Evolutionary conservation across 805 yeast genomes (phyloP).

Genomic region (Trichomonascus vanleenenianus): DNA sequence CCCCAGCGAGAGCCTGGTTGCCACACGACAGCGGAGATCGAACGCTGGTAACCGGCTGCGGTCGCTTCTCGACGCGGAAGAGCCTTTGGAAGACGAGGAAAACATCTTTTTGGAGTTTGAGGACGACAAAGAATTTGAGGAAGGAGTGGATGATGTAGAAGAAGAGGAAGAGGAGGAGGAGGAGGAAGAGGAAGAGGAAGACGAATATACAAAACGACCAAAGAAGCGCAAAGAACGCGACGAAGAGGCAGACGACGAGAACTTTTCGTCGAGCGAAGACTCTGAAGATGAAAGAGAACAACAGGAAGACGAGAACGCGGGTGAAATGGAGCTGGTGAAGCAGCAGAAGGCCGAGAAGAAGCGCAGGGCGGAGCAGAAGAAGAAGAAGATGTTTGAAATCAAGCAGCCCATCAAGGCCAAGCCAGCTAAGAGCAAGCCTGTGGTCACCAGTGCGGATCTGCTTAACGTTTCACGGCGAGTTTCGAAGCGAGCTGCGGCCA

Average conservation of each 20-base stretch:
- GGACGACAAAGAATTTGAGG: conserved; percentile 36
- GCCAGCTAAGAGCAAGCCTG: conserved; percentile 29
- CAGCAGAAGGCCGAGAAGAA: conserved; percentile 29
- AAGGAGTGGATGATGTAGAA: conserved; percentile 24
- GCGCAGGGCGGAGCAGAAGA: conserved; percentile 22
- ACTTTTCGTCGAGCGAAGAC: conserved; percentile 43
- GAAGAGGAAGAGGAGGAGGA: conserved; percentile 21
- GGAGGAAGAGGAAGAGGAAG: conserved; percentile 13
- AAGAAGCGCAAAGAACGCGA: conserved; percentile 9
- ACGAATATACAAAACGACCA: conserved; percentile 10
- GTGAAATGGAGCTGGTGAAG: conserved; percentile 53
- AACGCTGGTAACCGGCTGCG: conserved; percentile 87
- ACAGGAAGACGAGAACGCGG: conserved; percentile 54
- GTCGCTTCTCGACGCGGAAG: conserved; percentile 65
- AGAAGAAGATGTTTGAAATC: conserved; percentile 26
- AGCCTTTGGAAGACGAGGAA: conserved; percentile 59
- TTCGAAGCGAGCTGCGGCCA: conserved; percentile 70
- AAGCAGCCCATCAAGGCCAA: conserved; percentile 23
- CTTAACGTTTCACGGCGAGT: conserved; percentile 52
- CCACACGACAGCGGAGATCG: conserved; percentile 67
- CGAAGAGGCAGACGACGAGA: conserved; percentile 34
- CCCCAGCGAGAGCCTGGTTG: conserved; percentile 50
- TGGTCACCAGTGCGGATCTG: conserved; percentile 34
- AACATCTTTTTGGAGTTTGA: conserved; percentile 38
- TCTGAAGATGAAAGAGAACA: conserved; percentile 40